phyloP scores from a whole-genome alignment of 2,329 filamentous ascomycete species.

The Parafenestella ontariensis region DNA sequence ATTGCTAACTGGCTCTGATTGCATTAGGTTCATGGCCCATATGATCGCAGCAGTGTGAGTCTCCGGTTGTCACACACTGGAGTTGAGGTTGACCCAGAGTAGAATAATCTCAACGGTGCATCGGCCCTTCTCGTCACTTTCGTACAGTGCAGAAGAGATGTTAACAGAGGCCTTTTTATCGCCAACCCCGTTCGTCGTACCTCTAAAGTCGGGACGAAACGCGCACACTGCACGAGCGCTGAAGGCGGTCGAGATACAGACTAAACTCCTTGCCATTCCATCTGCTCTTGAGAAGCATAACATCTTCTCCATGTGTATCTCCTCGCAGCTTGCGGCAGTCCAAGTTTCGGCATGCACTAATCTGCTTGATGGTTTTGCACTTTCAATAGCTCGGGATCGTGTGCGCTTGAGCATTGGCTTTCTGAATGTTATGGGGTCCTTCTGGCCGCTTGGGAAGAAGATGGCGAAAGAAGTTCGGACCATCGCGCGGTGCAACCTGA shows the following conservation, averaged over 20 bases:
- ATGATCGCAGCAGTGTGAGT: slow-evolving; percentile 68
- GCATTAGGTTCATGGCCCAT: slow-evolving; percentile 72
- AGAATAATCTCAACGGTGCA: slow-evolving; percentile 50
- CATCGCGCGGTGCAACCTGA: slow-evolving; percentile 73
- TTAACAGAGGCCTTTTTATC: slow-evolving; percentile 65
- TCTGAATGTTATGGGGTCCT: slow-evolving; percentile 68
- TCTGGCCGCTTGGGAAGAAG: slow-evolving; percentile 74
- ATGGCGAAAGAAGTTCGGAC: slow-evolving; percentile 76
- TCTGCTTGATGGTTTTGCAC: slow-evolving; percentile 58
- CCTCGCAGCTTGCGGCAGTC: slow-evolving; percentile 36
- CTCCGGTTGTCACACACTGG: background rate
- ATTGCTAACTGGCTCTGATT: background rate
- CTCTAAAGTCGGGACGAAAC: slow-evolving; percentile 51
- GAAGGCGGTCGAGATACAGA: slow-evolving; percentile 77
- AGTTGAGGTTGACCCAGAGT: slow-evolving; percentile 1
- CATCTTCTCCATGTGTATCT: slow-evolving; percentile 38
- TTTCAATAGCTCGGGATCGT: slow-evolving; percentile 72
- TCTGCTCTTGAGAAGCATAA: slow-evolving; percentile 75
- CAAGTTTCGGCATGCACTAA: slow-evolving; percentile 69
- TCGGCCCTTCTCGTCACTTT: slow-evolving; percentile 46
- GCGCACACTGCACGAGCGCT: slow-evolving; percentile 80
- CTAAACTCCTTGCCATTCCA: slow-evolving; percentile 75
- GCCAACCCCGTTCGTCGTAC: slow-evolving; percentile 57
- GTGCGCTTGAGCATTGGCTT: slow-evolving; percentile 80
- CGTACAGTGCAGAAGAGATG: slow-evolving; percentile 39